Evolutionary conservation across 257 asterid genomes (phyloP).

Genomic region (Parsonsia alboflavescens): DNA sequence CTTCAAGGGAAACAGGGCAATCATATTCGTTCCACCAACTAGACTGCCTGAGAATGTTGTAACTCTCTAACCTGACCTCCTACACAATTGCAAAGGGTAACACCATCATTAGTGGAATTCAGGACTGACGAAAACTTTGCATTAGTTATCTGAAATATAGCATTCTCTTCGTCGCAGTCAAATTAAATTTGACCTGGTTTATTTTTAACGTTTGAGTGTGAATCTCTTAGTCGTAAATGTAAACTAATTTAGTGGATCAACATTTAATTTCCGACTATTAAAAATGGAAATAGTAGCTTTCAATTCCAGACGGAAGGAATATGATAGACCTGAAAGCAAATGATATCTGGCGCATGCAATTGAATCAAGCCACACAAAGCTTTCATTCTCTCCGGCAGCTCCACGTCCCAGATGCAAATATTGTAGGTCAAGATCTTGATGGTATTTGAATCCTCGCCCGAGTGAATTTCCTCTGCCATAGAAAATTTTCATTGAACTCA

Average conservation of each 20-base stretch:
- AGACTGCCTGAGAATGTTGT: constrained; percentile 6
- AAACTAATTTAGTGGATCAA: no score
- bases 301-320: no score
- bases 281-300: no score
- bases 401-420: constrained; percentile 10
- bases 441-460: background rate
- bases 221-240: no score
- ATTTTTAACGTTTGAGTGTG: no score
- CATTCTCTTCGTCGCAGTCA: no score
- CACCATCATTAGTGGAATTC: background rate
- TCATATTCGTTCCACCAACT: constrained; percentile 8
- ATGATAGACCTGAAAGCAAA: constrained; percentile 1
- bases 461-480: background rate
- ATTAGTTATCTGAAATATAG: background rate
- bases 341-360: constrained; percentile 4
- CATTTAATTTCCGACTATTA: no score
- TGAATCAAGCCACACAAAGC: constrained; percentile 6
- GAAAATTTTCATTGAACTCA: background rate
- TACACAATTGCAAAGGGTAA: background rate
- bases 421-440: constrained; percentile 5
- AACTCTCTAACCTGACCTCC: constrained; percentile 8
- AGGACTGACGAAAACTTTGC: background rate
- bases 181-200: no score
- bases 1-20: background rate
- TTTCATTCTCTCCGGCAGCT: constrained; percentile 4